Evolutionary conservation across 2,329 filamentous ascomycete species (phyloP).

Genomic region (Cladophialophora psammophila): DNA sequence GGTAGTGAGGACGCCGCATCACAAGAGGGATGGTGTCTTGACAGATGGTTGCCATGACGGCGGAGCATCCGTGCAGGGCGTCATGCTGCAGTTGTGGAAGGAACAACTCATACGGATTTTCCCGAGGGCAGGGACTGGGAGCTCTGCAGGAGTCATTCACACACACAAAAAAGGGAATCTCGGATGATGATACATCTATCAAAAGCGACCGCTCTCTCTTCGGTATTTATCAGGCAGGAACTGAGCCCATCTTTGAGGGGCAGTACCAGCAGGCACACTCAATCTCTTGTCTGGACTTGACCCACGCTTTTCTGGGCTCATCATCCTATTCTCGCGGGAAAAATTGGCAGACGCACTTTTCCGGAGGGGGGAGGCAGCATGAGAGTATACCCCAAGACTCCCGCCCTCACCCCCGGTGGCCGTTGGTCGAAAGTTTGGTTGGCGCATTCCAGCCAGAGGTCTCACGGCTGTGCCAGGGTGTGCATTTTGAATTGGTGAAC

Average conservation of each 20-base stretch:
- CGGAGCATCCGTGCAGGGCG: not conserved
- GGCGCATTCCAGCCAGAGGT: slow-evolving; percentile 57
- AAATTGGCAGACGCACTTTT: slow-evolving; percentile 73
- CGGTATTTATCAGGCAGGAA: slow-evolving; percentile 39
- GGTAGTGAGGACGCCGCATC: slow-evolving; percentile 28
- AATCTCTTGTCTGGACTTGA: slow-evolving; percentile 54
- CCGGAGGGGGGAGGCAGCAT: slow-evolving; percentile 81
- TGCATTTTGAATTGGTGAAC: slow-evolving; percentile 55
- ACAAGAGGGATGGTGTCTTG: slow-evolving; percentile 24
- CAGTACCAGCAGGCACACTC: slow-evolving; percentile 48
- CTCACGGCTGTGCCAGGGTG: slow-evolving; percentile 56
- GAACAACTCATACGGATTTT: slow-evolving; percentile 8
- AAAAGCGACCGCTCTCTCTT: slow-evolving; percentile 45
- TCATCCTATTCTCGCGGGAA: slow-evolving; percentile 17
- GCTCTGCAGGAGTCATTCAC: not conserved
- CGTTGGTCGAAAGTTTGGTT: slow-evolving; percentile 61
- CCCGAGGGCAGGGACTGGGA: slow-evolving; percentile 1
- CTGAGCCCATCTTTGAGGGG: slow-evolving; percentile 47
- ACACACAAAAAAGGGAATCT: slow-evolving; percentile 9
- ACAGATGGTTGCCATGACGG: slow-evolving; percentile 19
- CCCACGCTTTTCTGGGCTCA: slow-evolving; percentile 49
- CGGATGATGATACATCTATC: slow-evolving; percentile 11
- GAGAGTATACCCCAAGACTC: slow-evolving; percentile 78
- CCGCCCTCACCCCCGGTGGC: slow-evolving; percentile 68
- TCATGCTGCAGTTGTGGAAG: slow-evolving; percentile 18